Evolutionary conservation across 1,139 yeast genomes (phyloP), one percentile per base, ranked within the genome.

Genomic region (Zhuliangozyma blackwelliae): DNA sequence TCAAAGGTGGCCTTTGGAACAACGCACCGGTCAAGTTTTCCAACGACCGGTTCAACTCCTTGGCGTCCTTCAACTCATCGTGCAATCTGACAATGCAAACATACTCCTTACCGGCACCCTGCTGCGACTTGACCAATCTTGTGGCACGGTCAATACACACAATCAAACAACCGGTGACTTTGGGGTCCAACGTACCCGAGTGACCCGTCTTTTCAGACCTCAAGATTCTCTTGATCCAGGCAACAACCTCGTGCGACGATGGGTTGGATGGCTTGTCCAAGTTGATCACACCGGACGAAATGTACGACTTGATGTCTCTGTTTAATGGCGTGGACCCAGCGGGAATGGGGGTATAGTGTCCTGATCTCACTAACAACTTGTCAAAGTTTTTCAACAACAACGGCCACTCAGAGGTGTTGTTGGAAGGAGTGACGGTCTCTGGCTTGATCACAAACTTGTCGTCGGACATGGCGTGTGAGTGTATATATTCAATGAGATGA

Each of bases 61-160:
- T 88, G 56, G 86, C 92, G 50, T 89, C 96, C 50, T 85, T 80
- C 49, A 92, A 75, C 49, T 90, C 89, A 48, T 90, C 97, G 63
- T 92, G 98, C 54, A 92, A 76, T 72, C 97, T 81, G 43, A 87
- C 95, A 53, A 92, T 89, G 74, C 98, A 92, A 42, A 92, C 98
- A 70, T 92, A 92, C 79, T 92, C 98, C 66, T 92, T 92, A 77
- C 98, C 98, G 37, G 98, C 98, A 70, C 98, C 97, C 68, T 92
- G 98, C 71, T 92, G 98, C 41, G 97, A 87, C 69, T 92, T 92
- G 51, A 92, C 98, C 60, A 92, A 76, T 69, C 98, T 83, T 41
- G 98, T 92, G 44, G 98, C 98, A 63, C 97, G 82, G 66, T 92
- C 98, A 52, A 92, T 77, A 78, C 98, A 92, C 45, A 92, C 98